A percentile compares a stretch with the other conserved stretches of the same genome.
Evolutionary conservation across 148 eudicot species (phyloP).

Genomic region (Persicaria tinctoria): DNA sequence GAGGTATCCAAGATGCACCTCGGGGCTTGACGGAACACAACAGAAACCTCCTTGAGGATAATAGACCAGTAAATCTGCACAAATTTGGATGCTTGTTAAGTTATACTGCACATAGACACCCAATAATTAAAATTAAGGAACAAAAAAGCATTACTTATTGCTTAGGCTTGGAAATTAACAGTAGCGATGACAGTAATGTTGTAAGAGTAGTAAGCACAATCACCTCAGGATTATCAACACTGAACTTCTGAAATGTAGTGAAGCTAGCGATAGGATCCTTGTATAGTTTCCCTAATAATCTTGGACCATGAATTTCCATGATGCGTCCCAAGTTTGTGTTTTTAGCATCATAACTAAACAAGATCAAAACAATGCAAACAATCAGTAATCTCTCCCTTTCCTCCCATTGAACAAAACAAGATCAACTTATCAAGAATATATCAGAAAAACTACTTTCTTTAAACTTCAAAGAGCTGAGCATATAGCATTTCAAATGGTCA

Average conservation of each 20-base stretch:
- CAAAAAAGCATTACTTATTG: not conserved
- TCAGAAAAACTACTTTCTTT: too few relatives aligned
- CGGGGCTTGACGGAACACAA: slow-evolving; percentile 53
- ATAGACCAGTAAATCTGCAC: slow-evolving; percentile 76
- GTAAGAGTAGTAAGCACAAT: slow-evolving; percentile 21
- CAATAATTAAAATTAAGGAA: not conserved
- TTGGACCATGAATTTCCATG: slow-evolving; percentile 73
- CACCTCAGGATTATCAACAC: slow-evolving; percentile 73
- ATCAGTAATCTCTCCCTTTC: not conserved
- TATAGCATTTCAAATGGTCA: too few relatives aligned
- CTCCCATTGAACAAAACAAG: too few relatives aligned
- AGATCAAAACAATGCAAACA: not conserved
- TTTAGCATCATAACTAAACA: slow-evolving; percentile 41
- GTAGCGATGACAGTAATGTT: not conserved
- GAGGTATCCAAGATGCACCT: slow-evolving; percentile 59
- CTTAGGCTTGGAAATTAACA: not conserved
- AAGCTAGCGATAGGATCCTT: slow-evolving; percentile 75
- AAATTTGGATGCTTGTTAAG: not conserved
- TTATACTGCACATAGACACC: not conserved
- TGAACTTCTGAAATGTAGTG: slow-evolving; percentile 46
- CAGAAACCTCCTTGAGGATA: slow-evolving; percentile 53
- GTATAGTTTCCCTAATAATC: slow-evolving; percentile 63
- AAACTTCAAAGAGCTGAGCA: too few relatives aligned
- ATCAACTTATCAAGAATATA: too few relatives aligned
- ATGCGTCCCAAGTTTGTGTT: slow-evolving; percentile 67